Base-by-base conservation (phyloP, 371 early-diverging fungal species). In the Syncephalastrum monosporum region DNA sequence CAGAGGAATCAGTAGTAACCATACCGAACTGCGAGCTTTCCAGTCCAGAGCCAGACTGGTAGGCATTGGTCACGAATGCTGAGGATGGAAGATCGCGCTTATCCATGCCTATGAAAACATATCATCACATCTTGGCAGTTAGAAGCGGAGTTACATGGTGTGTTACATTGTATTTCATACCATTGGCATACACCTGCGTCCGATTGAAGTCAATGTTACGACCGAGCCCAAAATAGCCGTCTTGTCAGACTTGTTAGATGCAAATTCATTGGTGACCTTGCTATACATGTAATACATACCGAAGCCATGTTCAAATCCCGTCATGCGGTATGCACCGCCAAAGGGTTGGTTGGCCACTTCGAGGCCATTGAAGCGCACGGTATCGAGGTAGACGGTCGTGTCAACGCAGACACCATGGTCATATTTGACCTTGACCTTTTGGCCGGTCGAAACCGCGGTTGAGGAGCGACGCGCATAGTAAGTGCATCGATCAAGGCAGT, bases 171-270 rank as follows among this genome's bases (percentile, higher is more conserved):
- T 29, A 53, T 64, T 55, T 15, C 64, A 55, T 33, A 33, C 38
- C 38, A 33, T 33, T 15, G 38, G 72, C 51, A 7, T 54, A 29
- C 23, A 56, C 50, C 55, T 66, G 63, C 33, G 67, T 65, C 7
- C 47, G 41, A 43, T 66, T 67, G 46, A 70, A 76, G 29, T 76
- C 61, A 10, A 73, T 71, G 49, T 47, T 56, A 54, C 73, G 73
- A 17, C 77, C 77, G 27, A 76, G 69, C 54, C 77, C 77, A 47
- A 76, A 64, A 47, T 76, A 76, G 25, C 77, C 77, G 61, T 76
- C 77, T 69, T 33, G 38, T 33, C 38, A 33, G 38, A 33, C 38
- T 33, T 10, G 38, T 33, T 33, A 33, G 38, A 8, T 10, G 38
- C 38, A 33, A 33, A 33, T 33, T 33, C 38, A 33, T 33, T 33